Base-by-base conservation (phyloP, 169 alveolate genomes). In the Plasmodium inui region DNA sequence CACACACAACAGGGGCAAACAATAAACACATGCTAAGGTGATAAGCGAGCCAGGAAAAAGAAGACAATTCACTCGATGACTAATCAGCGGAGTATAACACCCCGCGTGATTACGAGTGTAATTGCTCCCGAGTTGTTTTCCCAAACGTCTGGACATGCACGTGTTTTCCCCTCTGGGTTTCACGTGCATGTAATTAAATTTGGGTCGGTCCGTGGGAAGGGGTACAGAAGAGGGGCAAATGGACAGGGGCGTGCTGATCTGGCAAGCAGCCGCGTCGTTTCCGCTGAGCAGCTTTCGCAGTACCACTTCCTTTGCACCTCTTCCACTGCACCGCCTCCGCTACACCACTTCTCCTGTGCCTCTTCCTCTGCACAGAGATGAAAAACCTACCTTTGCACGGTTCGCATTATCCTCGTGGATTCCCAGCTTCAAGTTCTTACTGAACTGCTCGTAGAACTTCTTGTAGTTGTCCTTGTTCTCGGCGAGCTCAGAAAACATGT, bases 381-480 rank as follows among this genome's bases (percentile, higher is more conserved):
- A 22, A 39, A 28, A 83, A 83, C 95, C 30, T 70, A 99, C 97
- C 98, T 99, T 99, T 30, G 96, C 95, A 84, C 99, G 97, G 97
- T 99, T 99, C 83, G 99, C 98, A 85, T 99, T 96, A 95, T 99
- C 99, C 96, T 99, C 99, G 95, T 99, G 99, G 96, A 99, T 98
- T 80, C 99, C 99, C 86, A 99, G 96, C 96, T 99, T 99, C 83
- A 99, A 97, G 98, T 99, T 99, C 99, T 99, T 99, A 95, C 99
- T 98, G 99, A 99, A 99, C 96, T 99, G 99, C 96, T 99, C 99
- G 98, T 99, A 99, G 99, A 99, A 99, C 97, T 99, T 99, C 98
- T 98, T 98, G 99, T 98, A 99, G 98, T 99, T 99, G 84, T 99
- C 99, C 89, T 98, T 98, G 96, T 99, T 99, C 93, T 99, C 99